These are phyloP conservation scores for Thielaviopsis musarum DNA, from an alignment of 2,329 filamentous ascomycete species.

Conservation along the genomic window DNA sequence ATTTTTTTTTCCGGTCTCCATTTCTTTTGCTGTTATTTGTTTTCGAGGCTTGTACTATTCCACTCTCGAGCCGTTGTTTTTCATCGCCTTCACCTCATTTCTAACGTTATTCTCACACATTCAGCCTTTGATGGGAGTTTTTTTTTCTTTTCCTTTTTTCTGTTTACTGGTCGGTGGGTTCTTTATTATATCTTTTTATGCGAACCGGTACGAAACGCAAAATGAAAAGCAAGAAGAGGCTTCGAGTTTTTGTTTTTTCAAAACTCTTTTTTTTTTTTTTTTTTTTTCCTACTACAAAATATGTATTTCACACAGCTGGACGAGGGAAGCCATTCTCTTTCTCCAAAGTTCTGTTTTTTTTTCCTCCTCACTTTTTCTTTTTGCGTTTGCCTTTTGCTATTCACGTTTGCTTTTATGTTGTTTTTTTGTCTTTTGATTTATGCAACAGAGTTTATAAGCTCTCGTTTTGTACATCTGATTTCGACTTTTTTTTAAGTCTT, in stretches of 20 bases:
- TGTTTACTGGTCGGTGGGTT: background rate
- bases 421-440: background rate
- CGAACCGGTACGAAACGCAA: background rate
- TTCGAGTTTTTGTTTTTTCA: background rate
- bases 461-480: background rate
- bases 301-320: background rate
- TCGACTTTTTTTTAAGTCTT: background rate
- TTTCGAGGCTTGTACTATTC: background rate
- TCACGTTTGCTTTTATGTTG: background rate
- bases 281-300: constrained; percentile 3
- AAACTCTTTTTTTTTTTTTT: background rate
- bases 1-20: background rate
- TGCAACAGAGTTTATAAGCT: constrained; percentile 1
- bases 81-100: background rate
- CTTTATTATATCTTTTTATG: background rate
- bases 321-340: background rate
- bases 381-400: background rate
- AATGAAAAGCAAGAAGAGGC: background rate
- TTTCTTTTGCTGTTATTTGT: background rate
- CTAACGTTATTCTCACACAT: background rate
- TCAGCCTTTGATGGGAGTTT: background rate
- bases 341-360: background rate
- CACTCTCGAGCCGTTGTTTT: background rate
- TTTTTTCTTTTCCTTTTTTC: background rate
- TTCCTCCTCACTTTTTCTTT: constrained; percentile 11